Evolutionary conservation across 768 basidiomycete genomes (phyloP).

Genomic region (Lepiota venenata): DNA sequence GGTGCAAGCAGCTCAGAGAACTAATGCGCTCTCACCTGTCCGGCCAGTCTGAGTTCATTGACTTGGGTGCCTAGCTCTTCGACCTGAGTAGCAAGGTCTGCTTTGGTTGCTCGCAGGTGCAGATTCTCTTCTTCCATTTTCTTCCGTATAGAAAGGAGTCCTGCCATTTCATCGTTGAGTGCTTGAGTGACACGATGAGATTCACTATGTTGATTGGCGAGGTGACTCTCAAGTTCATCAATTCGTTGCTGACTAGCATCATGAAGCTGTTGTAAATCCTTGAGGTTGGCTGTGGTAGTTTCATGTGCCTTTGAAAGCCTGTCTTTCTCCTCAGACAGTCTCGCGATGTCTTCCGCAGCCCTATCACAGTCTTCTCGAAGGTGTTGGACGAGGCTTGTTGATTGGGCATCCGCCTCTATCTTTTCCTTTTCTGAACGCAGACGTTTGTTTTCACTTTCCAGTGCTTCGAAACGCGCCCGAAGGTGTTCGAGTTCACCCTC

Average conservation of each 20-base stretch:
- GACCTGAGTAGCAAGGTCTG: slow-evolving; percentile 56
- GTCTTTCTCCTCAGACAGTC: slow-evolving; percentile 8
- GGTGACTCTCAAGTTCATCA: slow-evolving; percentile 8
- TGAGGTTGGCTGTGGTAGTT: slow-evolving; percentile 1
- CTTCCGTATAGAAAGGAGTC: slow-evolving; percentile 37
- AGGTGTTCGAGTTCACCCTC: slow-evolving; percentile 41
- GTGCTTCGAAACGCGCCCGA: slow-evolving; percentile 50
- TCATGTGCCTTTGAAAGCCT: slow-evolving; percentile 7
- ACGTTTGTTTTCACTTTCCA: slow-evolving; percentile 70
- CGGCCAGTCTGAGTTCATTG: slow-evolving; percentile 83
- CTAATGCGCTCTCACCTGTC: slow-evolving; percentile 55
- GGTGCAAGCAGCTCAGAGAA: neutral
- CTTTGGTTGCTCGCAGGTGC: slow-evolving; percentile 49
- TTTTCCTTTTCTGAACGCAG: slow-evolving; percentile 36
- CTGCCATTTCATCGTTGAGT: slow-evolving; percentile 31
- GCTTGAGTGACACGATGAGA: slow-evolving; percentile 16
- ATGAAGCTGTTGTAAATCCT: neutral
- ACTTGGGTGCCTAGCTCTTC: slow-evolving; percentile 68
- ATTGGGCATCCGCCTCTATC: slow-evolving; percentile 29
- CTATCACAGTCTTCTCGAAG: slow-evolving; percentile 1
- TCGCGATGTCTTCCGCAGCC: neutral
- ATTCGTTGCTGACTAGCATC: neutral
- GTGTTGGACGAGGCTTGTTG: neutral
- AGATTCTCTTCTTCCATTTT: slow-evolving; percentile 45
- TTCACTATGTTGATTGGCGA: neutral